Base-by-base conservation (phyloP, 1,284 basidiomycete species). In the Apiotrichum brassicae region DNA sequence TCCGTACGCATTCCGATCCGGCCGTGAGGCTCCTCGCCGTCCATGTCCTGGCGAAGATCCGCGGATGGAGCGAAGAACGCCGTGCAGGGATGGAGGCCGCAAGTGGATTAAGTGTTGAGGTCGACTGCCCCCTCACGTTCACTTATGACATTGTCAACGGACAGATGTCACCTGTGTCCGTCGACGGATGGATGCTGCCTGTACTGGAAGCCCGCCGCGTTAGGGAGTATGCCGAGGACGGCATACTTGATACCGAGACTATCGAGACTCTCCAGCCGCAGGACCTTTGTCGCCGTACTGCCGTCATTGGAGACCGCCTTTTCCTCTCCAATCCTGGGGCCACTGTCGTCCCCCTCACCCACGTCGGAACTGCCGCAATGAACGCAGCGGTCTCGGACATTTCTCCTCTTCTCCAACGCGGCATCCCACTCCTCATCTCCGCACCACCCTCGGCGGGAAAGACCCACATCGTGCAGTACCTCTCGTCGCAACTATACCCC, bases 381-480 rank as follows among this genome's bases (percentile, higher is more conserved):
- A 72, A 77, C 2, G 48, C 75, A 4, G 76, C 85, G 0, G 76
- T 95, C 4, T 80, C 78, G 3, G 66, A 76, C 7, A 75, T 97
- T 37, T 82, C 86, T 0, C 70, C 84, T 13, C 79, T 82, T 47
- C 62, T 86, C 1, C 84, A 83, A 1, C 76, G 82, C 39, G 80
- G 85, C 3, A 70, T 86, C 0, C 94, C 95, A 2, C 82, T 82
- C 8, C 83, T 99, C 20, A 71, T 99, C 26, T 87, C 89, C 0
- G 92, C 93, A 0, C 76, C 87, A 0, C 84, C 92, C 0, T 94
- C 92, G 0, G 85, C 88, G 4, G 95, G 95, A 49, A 98, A 98
- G 68, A 84, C 85, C 0, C 79, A 90, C 11, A 75, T 95, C 14
- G 74, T 98, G 25, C 78, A 83, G 12, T 82, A 94, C 59, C 81